Evolutionary conservation across 2,329 filamentous ascomycete species (phyloP).

Genomic region (Ophiostoma sp.): DNA sequence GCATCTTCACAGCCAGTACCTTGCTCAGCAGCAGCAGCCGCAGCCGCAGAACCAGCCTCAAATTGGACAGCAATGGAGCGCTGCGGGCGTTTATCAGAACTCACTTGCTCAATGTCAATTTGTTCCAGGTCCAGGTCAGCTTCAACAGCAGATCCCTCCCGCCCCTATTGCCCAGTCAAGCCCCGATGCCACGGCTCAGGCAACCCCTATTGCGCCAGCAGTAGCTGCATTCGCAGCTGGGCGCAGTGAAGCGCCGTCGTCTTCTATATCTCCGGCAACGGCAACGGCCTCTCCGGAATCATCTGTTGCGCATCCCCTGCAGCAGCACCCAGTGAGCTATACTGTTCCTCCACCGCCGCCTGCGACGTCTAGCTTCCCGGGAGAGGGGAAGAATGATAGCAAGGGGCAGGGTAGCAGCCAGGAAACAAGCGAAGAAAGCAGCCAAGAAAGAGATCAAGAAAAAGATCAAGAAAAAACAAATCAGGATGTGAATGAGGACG

Average conservation of each 20-base stretch:
- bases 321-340: slow-evolving; percentile 14
- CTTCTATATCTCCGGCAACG: background rate
- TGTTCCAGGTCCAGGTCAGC: background rate
- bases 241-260: background rate
- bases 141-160: background rate
- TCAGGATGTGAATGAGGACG: background rate
- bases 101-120: background rate
- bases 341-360: slow-evolving; percentile 17
- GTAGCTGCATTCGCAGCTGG: background rate
- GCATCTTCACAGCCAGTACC: slow-evolving; percentile 13
- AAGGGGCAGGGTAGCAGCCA: slow-evolving; percentile 11
- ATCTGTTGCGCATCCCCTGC: slow-evolving; percentile 16
- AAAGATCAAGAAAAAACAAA: background rate
- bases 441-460: background rate
- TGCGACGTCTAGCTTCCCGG: slow-evolving; percentile 32
- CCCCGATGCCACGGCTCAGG: background rate
- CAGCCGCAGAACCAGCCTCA: slow-evolving; percentile 10
- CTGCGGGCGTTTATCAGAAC: background rate
- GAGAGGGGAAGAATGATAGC: background rate
- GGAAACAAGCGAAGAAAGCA: background rate
- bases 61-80: background rate
- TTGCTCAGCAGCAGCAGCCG: slow-evolving; percentile 12
- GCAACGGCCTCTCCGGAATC: background rate
- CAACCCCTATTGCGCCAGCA: background rate
- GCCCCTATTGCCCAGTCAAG: background rate